Conservation (phyloP, 1,139 yeast genomes). For the Entelexis sorbosivorans region DNA sequence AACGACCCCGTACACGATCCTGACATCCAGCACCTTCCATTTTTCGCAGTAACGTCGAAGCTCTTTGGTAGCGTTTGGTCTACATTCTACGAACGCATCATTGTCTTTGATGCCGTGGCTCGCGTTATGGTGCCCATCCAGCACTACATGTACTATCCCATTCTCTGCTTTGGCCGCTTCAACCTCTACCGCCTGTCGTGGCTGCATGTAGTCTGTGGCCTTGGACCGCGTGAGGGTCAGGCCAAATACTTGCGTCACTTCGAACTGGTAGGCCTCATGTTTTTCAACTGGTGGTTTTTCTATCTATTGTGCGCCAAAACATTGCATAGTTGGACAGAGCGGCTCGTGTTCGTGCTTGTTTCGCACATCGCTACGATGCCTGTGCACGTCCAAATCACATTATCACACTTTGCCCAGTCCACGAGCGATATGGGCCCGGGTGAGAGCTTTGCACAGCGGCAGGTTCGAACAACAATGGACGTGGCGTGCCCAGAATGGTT, state of each 20-base stretch:
- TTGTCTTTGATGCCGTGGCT: conserved; percentile 61
- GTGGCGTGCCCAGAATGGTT: conserved; percentile 91
- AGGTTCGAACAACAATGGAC: conserved; percentile 85
- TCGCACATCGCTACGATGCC: conserved; percentile 78
- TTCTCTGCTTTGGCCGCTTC: conserved; percentile 73
- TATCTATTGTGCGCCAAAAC: conserved; percentile 47
- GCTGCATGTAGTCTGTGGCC: conserved; percentile 58
- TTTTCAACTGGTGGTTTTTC: conserved; percentile 71
- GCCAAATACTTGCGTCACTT: conserved; percentile 81
- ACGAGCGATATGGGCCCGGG: conserved; percentile 73
- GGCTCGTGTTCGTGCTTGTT: conserved; percentile 52
- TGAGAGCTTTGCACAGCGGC: conserved; percentile 74
- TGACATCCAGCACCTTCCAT: conserved; percentile 85
- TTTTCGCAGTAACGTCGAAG: conserved; percentile 72
- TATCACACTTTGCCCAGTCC: conserved; percentile 89
- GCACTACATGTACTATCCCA: conserved; percentile 62
- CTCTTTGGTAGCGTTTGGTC: conserved; percentile 60
- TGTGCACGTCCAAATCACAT: conserved; percentile 82
- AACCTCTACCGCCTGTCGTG: conserved; percentile 73
- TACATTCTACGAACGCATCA: conserved; percentile 59
- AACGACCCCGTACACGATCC: conserved; percentile 92
- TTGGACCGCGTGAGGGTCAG: conserved; percentile 68
- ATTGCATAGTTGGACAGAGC: conserved; percentile 42
- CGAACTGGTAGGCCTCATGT: conserved; percentile 57
- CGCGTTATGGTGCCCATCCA: conserved; percentile 50